These are phyloP conservation scores for Phlebiopsis gigantea DNA, from an alignment of 768 basidiomycete genomes.

Conservation along the genomic window DNA sequence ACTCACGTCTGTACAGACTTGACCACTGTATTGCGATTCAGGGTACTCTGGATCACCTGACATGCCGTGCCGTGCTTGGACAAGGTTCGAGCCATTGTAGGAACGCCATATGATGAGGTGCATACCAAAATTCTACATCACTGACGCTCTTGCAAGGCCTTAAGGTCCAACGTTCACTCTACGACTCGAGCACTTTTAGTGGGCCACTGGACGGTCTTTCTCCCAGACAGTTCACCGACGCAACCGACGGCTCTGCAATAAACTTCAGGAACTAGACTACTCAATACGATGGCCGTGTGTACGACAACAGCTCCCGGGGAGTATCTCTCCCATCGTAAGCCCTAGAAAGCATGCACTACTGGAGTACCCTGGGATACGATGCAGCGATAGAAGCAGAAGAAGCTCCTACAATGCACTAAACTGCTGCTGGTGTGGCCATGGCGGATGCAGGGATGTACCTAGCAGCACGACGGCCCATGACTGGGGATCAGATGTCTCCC, in stretches of 20 bases:
- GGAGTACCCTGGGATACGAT: conserved; percentile 1
- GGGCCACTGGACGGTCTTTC: neutral
- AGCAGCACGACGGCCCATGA: neutral
- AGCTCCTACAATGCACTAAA: neutral
- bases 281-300: neutral
- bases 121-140: neutral
- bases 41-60: neutral
- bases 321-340: neutral
- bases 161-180: neutral
- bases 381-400: conserved; percentile 1
- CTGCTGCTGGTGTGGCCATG: neutral
- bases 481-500: neutral
- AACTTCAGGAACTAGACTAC: neutral
- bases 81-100: neutral
- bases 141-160: neutral
- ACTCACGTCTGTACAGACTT: neutral
- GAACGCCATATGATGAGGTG: neutral
- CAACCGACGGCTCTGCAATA: neutral
- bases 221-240: neutral
- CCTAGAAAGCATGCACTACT: neutral
- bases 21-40: neutral
- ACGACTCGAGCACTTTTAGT: neutral
- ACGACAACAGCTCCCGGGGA: neutral
- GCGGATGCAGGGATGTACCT: neutral
- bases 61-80: neutral